A percentile compares a stretch with the other conserved stretches of the same genome.
Evolutionary conservation across 225 moss, liverwort and hornwort species (phyloP).

Genomic region (Pseudoscleropodium purum): DNA sequence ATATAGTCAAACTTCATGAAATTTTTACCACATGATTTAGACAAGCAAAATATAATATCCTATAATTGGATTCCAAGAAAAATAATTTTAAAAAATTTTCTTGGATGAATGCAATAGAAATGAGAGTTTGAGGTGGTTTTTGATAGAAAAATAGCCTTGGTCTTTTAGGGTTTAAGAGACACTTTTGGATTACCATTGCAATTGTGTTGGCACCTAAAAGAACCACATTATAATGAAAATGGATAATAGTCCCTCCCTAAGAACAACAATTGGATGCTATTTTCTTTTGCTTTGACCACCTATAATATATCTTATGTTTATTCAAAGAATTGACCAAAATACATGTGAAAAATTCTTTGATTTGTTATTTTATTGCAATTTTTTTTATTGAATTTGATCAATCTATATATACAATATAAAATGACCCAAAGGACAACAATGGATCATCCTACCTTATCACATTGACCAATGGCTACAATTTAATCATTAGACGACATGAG

Average conservation of each 20-base stretch:
- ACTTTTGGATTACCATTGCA: neutral
- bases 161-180: too few species aligned
- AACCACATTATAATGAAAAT: neutral
- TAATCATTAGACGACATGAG: neutral
- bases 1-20: too few species aligned
- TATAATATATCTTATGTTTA: neutral
- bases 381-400: neutral
- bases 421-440: fast-evolving
- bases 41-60: too few species aligned
- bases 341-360: neutral
- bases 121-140: too few species aligned
- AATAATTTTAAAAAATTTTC: too few species aligned
- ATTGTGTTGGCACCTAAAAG: neutral
- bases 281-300: neutral
- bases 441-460: neutral
- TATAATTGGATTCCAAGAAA: too few species aligned
- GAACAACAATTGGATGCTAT: neutral
- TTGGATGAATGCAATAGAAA: too few species aligned
- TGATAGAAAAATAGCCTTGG: too few species aligned
- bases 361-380: neutral
- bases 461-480: too few species aligned
- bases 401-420: neutral
- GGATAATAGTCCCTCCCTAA: neutral
- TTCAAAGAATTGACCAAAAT: neutral
- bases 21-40: too few species aligned